Evolutionary conservation across 768 basidiomycete species (phyloP), one percentile per base, ranked within the genome.

Genomic region (Cytidiella melzeri): DNA sequence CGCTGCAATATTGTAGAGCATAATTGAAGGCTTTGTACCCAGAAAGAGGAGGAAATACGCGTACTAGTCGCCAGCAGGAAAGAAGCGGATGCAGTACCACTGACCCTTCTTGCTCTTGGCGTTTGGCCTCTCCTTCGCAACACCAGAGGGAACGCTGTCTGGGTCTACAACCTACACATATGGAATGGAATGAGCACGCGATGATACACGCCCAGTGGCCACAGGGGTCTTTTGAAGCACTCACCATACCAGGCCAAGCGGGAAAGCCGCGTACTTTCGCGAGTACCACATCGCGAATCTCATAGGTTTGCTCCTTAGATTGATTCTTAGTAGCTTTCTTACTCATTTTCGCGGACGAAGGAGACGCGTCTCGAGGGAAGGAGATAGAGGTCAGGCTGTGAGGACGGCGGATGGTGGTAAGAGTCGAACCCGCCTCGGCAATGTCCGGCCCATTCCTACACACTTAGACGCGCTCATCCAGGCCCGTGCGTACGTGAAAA

Each of bases 191-290:
- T 47, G 5, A 27, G 39, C 28, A 47, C 30, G 46, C 38, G 52
- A 41, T 18, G 45, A 55, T 52, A 58, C 47, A 53, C 40, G 40
- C 19, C 15, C 7, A n/a, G n/a, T 9, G 40, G 15, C 23, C 43
- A 27, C 26, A 27, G 24, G 6, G 6, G 24, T 28, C 43, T 53
- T 51, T 18, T 55, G 55, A 43, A 57, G 38, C 51, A 79, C 89
- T 69, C 64, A 95, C 95, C 73, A 89, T 87, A 64, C 83, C 91
- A 47, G 93, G 96, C 96, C 96, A 99, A 3, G 87, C 77, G 1
- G 96, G 92, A 71, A 75, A 97, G 9, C 95, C 96, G 71, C 89
- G 90, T 64, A 99, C 71, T 73, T 95, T 94, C 21, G 80, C 92
- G 53, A 97, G 80, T 34, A 98, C 92, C 57, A 92, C 73, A 61